phyloP scores from a whole-genome alignment of 176 grass and related monocot genomes.

The Alopecurus myosuroides region DNA sequence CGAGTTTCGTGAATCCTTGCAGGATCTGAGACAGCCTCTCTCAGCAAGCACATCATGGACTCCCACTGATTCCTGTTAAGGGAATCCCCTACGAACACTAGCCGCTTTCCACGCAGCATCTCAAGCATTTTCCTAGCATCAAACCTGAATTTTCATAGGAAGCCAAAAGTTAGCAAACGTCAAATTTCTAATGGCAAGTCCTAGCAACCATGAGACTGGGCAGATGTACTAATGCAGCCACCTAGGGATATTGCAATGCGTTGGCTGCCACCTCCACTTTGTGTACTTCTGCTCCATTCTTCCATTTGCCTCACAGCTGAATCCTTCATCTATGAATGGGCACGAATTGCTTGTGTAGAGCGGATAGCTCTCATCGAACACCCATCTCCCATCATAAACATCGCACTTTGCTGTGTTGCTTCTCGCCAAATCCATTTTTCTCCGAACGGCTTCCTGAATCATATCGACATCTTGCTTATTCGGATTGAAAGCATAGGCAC shows the following conservation, averaged over 20 bases:
- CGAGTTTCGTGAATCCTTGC: constrained; percentile 61
- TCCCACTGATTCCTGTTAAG: constrained; percentile 98
- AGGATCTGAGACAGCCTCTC: constrained; percentile 48
- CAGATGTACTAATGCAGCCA: constrained; percentile 6
- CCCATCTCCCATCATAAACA: constrained; percentile 83
- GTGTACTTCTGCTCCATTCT: constrained; percentile 55
- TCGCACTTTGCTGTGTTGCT: constrained; percentile 30
- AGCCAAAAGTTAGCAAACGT: constrained; percentile 9
- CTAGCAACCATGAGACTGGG: not conserved
- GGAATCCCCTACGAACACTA: constrained; percentile 86
- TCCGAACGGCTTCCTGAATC: not conserved
- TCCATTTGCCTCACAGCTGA: constrained; percentile 83
- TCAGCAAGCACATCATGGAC: constrained; percentile 93
- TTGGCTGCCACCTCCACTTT: constrained; percentile 91
- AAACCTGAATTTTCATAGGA: constrained; percentile 44
- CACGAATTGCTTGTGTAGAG: constrained; percentile 69
- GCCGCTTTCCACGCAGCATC: constrained; percentile 66
- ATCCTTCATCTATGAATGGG: constrained; percentile 89
- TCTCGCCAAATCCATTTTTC: constrained; percentile 14
- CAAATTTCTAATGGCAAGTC: not conserved
- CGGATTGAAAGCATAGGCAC: constrained; percentile 12
- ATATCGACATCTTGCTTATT: not conserved
- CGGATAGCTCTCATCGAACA: constrained; percentile 82
- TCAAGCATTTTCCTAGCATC: constrained; percentile 69
- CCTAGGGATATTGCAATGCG: constrained; percentile 71